Base-by-base conservation (phyloP, 2,329 filamentous ascomycete genomes). In the Fusarium beomiforme region DNA sequence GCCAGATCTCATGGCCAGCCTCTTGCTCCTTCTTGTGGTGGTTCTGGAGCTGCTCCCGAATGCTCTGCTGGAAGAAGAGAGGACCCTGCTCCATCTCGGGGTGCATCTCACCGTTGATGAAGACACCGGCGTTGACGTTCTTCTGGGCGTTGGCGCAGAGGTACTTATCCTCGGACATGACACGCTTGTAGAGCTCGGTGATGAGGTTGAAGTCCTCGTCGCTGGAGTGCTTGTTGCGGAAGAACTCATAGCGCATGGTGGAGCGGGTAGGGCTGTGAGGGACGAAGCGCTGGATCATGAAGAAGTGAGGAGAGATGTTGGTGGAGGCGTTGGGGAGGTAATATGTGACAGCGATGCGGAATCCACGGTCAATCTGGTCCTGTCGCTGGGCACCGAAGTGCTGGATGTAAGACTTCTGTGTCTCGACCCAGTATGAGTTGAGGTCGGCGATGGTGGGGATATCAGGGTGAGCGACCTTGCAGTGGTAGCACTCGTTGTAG, bases 401-500 rank as follows among this genome's bases (percentile, higher is more conserved):
- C 60, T 85, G 81, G 59, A 89, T 87, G 69, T 86, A 82, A 3
- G 79, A 81, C 21, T 79, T 82, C 67, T 84, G 83, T 41, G 84
- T 84, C 67, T 86, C 81, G 53, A 88, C 86, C 42, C 81, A 79
- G 78, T 90, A 90, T 6, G 85, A 85, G 63, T 85, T 83, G 41
- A 90, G 83, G 64, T 90, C 86, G 46, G 88, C 84, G n/a, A 90
- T 82, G 43, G 82, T 81, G 8, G 86, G 83, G 34, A 90, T 86
- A 62, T 88, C 86, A 5, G 89, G 88, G 71, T 90, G 88, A 4
- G 87, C 85, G 2, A 85, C 86, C 54, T 85, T 84, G 81, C 88
- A 90, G 80, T 90, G 88, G 72, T 91, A 91, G 76, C 88, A 91
- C 76, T 89, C 88, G 76, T 91, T 91, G 82, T 89, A 91, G 80